phyloP scores from a whole-genome alignment of 768 basidiomycete genomes.

The Pisolithus sp. region DNA sequence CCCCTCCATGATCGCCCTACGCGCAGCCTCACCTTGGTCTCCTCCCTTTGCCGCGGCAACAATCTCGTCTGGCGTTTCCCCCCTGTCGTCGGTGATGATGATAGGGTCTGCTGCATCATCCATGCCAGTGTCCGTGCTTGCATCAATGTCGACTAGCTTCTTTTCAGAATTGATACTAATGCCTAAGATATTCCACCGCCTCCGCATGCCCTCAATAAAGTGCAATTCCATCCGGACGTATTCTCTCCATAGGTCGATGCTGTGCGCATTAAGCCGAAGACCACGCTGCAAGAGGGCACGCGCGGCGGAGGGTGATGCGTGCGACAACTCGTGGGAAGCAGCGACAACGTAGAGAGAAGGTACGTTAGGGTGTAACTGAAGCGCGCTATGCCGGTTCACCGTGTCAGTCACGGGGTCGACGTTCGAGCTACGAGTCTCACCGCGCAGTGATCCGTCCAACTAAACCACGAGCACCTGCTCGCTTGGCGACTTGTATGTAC shows the following conservation, averaged over 20 bases:
- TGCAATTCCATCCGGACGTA: conserved; percentile 88
- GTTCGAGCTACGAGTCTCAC: conserved; percentile 34
- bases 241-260: conserved; percentile 77
- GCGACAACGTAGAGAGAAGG: conserved; percentile 78
- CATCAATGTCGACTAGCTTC: conserved; percentile 8
- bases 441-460: conserved; percentile 79
- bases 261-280: conserved; percentile 68
- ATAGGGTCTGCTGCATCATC: conserved; percentile 7
- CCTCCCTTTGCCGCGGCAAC: conserved; percentile 32
- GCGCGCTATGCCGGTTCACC: conserved; percentile 47
- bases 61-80: conserved; percentile 20
- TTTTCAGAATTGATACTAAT: conserved; percentile 31
- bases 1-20: conserved; percentile 66
- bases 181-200: conserved; percentile 78
- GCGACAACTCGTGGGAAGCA: conserved; percentile 75
- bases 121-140: conserved; percentile 20
- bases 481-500: conserved; percentile 80
- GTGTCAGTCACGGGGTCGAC: neutral
- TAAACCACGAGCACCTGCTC: conserved; percentile 70
- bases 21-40: conserved; percentile 47
- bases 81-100: conserved; percentile 17
- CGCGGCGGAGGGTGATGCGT: conserved; percentile 69
- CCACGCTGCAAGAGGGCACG: conserved; percentile 82
- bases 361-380: conserved; percentile 79
- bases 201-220: conserved; percentile 72